Conservation (phyloP, 805 yeast species). For the Yarrowia divulgata region DNA sequence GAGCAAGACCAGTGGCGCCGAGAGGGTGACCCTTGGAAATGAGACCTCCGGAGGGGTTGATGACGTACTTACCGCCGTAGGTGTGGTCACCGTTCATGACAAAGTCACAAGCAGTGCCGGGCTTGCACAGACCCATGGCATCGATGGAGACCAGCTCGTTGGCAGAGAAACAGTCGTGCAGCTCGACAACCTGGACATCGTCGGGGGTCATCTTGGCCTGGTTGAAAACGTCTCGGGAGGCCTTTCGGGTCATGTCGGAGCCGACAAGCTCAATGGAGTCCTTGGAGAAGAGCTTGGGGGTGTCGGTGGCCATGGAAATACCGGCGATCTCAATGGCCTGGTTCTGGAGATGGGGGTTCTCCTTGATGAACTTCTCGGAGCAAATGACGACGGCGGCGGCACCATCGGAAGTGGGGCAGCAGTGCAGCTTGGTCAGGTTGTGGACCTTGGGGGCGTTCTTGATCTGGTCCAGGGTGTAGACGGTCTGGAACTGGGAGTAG, state of each 20-base stretch:
- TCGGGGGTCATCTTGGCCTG: constrained; percentile 43
- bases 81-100: constrained; percentile 45
- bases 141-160: constrained; percentile 45
- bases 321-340: constrained; percentile 46
- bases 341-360: constrained; percentile 43
- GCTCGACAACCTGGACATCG: constrained; percentile 46
- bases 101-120: constrained; percentile 45
- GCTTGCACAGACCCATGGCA: constrained; percentile 44
- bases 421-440: constrained; percentile 45
- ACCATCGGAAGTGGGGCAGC: constrained; percentile 48
- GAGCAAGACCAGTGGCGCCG: constrained; percentile 47
- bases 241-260: constrained; percentile 44
- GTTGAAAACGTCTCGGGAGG: constrained; percentile 42
- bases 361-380: constrained; percentile 44
- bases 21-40: constrained; percentile 46
- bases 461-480: constrained; percentile 45
- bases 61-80: constrained; percentile 45
- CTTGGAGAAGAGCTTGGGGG: constrained; percentile 42
- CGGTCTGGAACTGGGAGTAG: constrained; percentile 45
- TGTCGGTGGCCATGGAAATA: constrained; percentile 44
- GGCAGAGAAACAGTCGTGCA: constrained; percentile 47
- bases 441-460: constrained; percentile 44
- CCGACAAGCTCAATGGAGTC: constrained; percentile 44
- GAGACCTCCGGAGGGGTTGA: constrained; percentile 47
- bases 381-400: constrained; percentile 46